Base-by-base conservation (phyloP, 2,329 filamentous ascomycete genomes). In the Metarhizium robertsii region DNA sequence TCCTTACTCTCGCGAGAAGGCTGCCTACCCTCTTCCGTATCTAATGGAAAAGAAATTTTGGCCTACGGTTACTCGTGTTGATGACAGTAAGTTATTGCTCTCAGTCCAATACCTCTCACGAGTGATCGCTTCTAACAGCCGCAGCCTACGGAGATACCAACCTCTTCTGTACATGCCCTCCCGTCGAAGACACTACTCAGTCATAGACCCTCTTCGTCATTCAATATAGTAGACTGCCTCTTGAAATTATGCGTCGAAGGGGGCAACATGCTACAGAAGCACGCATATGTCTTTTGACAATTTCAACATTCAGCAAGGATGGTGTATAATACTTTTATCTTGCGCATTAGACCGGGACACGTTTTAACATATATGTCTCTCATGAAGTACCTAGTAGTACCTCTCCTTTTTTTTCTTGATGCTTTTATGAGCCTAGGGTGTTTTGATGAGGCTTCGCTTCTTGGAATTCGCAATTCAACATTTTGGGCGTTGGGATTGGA, bases 41-140 rank as follows among this genome's bases (percentile, higher is more conserved):
- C 73, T 97, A 59, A 81, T 83, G 70, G 89, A 96, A 81, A 96
- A 95, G 86, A 97, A 97, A 78, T 96, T 96, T 75, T 97, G 92
- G 92, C 92, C 92, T 0, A 85, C 78, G 40, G 90, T 96, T 14
- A 90, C 87, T 6, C 81, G 92, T 69, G 78, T 96, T 20, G 88
- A 97, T 69, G 92, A 96, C 76, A 81, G 89, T 92, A 72, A 79
- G 87, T 78, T 50, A 34, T 25, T 20, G 18, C 13, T 18, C 40
- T 45, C 18, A 34, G 6, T 18, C 16, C 42, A 45, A 11, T 20
- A 4, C 36, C 7, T 40, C 6, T 20, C 7, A 16, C 20, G 2
- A 32, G 11, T 25, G 20, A 46, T 46, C n/a, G 7, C 29, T 16
- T 46, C 29, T 36, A 13, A 48, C 45, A n/a, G 34, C 43, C 53